phyloP scores from a whole-genome alignment of 2,329 filamentous ascomycete genomes.

The Xylaria sp. region DNA sequence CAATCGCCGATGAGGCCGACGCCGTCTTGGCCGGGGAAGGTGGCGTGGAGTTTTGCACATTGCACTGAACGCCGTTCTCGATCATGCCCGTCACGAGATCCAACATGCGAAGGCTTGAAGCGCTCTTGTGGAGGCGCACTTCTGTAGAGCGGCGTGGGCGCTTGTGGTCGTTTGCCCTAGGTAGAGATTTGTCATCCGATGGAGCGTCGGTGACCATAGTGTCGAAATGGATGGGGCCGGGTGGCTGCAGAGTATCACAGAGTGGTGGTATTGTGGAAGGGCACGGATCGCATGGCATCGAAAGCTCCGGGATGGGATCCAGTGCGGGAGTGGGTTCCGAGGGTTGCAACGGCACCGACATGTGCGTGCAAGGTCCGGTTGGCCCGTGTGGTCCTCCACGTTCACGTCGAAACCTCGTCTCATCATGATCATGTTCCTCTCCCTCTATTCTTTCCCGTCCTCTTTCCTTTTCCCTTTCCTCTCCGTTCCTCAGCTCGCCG shows the following conservation, averaged over 20 bases:
- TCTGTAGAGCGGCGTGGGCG: conserved; percentile 34
- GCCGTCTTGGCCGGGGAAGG: conserved; percentile 29
- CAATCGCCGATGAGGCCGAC: conserved; percentile 17
- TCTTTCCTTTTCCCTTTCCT: conserved; percentile 1
- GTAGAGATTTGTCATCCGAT: conserved; percentile 4
- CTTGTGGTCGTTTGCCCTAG: conserved; percentile 22
- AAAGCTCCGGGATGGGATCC: conserved; percentile 27
- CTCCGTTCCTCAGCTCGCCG: not conserved
- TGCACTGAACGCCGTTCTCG: conserved; percentile 48
- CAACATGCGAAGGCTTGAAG: conserved; percentile 40
- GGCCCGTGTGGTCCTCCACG: not conserved
- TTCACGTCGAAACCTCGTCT: not conserved
- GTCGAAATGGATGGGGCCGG: conserved; percentile 19
- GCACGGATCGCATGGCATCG: conserved; percentile 28
- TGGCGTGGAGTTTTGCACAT: conserved; percentile 44
- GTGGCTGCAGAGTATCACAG: conserved; percentile 23
- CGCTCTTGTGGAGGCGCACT: conserved; percentile 34
- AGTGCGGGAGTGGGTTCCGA: conserved; percentile 31
- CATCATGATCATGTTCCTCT: not conserved
- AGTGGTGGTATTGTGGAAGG: conserved; percentile 19
- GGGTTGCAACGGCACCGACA: conserved; percentile 24
- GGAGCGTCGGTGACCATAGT: not conserved
- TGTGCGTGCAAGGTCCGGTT: not conserved
- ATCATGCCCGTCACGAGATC: conserved; percentile 48
- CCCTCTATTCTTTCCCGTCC: not conserved